These are phyloP conservation scores for Extremus antarcticus DNA, from an alignment of 495 filamentous ascomycete genomes.

Conservation along the genomic window DNA sequence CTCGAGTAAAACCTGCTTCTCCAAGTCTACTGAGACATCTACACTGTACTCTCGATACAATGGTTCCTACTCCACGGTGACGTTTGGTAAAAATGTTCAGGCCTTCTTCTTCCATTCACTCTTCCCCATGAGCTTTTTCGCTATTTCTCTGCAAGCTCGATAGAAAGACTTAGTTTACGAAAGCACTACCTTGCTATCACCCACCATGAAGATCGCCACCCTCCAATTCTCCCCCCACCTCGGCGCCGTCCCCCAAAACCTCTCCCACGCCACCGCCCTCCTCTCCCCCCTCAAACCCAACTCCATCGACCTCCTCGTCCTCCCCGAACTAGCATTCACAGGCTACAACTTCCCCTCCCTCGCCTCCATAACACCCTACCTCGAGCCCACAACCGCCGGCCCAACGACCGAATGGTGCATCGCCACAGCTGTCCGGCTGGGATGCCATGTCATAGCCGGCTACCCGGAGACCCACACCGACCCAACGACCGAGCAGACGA, in stretches of 20 bases:
- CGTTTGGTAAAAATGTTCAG: too few relatives aligned
- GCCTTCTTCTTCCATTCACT: too few relatives aligned
- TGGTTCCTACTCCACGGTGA: too few relatives aligned
- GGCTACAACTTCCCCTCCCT: conserved; percentile 87
- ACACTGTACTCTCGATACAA: too few relatives aligned
- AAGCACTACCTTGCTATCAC: neutral
- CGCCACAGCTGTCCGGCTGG: conserved; percentile 55
- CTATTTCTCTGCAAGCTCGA: neutral
- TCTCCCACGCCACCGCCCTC: conserved; percentile 60
- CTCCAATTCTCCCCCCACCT: conserved; percentile 70
- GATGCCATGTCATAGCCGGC: conserved; percentile 75
- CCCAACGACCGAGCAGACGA: conserved; percentile 8
- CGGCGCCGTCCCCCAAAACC: conserved; percentile 66
- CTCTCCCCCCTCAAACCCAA: conserved; percentile 42
- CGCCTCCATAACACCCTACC: conserved; percentile 61
- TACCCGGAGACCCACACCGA: conserved; percentile 58
- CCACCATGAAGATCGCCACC: conserved; percentile 62
- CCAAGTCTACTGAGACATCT: too few relatives aligned
- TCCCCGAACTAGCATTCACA: conserved; percentile 83
- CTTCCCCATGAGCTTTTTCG: too few relatives aligned
- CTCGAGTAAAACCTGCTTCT: too few relatives aligned
- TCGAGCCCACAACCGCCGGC: conserved; percentile 69
- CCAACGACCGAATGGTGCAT: conserved; percentile 72
- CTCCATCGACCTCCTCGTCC: conserved; percentile 58
- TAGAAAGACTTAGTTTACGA: too few relatives aligned